phyloP scores from a whole-genome alignment of 345 rosid genomes.

The Eucalyptus virginea region DNA sequence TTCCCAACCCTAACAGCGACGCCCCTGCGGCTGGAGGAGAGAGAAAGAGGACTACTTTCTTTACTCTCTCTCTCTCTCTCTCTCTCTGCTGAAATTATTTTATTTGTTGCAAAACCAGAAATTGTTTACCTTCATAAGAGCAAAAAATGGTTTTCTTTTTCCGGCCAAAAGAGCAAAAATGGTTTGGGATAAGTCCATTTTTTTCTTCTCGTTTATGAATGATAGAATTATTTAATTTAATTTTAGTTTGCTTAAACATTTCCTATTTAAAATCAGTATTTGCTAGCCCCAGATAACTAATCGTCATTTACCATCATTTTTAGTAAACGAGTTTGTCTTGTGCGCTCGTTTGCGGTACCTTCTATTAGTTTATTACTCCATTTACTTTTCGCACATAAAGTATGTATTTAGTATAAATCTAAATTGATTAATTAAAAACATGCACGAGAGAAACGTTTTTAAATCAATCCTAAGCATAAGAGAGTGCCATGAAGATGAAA shows the following conservation, averaged over 20 bases:
- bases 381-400: fast-evolving
- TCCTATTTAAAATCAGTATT: neutral
- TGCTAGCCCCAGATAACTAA: fast-evolving
- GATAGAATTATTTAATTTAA: neutral
- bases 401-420: neutral
- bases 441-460: neutral
- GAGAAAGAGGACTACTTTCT: neutral
- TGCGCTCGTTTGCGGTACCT: fast-evolving
- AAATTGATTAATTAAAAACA: too few species aligned
- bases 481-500: neutral
- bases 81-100: neutral
- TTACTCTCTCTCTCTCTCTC: neutral
- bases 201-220: too few species aligned
- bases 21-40: neutral
- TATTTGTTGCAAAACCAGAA: neutral
- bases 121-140: too few species aligned
- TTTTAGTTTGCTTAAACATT: neutral
- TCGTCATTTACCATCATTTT: too few species aligned
- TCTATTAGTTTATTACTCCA: too few species aligned
- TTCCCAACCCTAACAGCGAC: neutral
- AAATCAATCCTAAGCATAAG: neutral
- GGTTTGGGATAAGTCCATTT: neutral
- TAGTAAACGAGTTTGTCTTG: too few species aligned
- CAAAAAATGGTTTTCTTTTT: too few species aligned
- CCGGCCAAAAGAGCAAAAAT: neutral